Percentiles rank a stretch among this genome's conserved stretches.
Conservation (phyloP, 345 rosid species). For the Clarkia xantiana region DNA sequence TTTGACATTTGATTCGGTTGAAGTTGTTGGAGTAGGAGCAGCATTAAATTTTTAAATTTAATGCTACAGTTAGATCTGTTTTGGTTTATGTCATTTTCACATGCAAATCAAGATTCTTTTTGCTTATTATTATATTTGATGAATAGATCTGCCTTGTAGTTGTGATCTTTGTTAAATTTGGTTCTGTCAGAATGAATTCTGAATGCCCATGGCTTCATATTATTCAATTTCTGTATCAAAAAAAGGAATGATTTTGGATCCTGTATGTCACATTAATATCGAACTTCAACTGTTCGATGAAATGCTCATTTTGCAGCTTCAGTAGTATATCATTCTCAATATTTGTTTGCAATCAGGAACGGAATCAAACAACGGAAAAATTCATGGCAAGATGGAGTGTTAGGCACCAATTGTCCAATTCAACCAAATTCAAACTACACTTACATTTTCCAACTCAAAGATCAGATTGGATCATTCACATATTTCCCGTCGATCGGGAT, state of each 20-base stretch:
- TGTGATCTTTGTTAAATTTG: too few relatives aligned
- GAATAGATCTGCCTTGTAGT: too few relatives aligned
- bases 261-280: not conserved
- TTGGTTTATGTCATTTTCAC: not conserved
- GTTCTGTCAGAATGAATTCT: too few relatives aligned
- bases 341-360: constrained; percentile 27
- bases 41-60: too few relatives aligned
- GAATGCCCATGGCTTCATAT: too few relatives aligned
- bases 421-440: constrained; percentile 73
- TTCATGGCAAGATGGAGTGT: constrained; percentile 80
- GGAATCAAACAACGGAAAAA: constrained; percentile 82
- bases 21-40: too few relatives aligned
- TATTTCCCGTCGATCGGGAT: constrained; percentile 71
- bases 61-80: not conserved
- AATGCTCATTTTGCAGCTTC: not conserved
- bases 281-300: not conserved
- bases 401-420: constrained; percentile 83
- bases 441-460: constrained; percentile 73
- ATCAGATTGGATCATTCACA: constrained; percentile 73
- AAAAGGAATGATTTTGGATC: too few relatives aligned
- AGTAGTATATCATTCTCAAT: too few relatives aligned
- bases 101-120: not conserved
- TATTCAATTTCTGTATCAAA: too few relatives aligned
- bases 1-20: too few relatives aligned
- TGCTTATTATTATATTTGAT: too few relatives aligned